phyloP scores from a whole-genome alignment of 2,329 filamentous ascomycete genomes.

The Bimuria novae-zelandiae region DNA sequence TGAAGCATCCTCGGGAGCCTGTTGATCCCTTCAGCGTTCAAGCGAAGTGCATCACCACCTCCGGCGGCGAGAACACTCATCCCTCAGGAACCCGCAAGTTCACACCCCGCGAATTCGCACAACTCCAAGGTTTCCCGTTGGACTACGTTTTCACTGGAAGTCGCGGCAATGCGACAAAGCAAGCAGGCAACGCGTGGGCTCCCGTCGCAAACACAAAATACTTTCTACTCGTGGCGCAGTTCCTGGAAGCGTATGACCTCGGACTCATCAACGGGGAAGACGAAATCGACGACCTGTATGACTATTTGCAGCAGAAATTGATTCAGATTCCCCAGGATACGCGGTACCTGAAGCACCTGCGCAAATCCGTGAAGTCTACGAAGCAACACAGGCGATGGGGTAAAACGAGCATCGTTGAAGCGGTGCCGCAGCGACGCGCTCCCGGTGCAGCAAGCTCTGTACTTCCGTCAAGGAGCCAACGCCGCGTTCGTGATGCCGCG shows the following conservation, averaged over 20 bases:
- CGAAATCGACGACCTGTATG: slow-evolving; percentile 23
- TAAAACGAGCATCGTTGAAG: neutral
- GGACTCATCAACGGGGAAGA: slow-evolving; percentile 32
- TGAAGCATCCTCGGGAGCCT: neutral
- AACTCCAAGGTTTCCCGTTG: slow-evolving; percentile 22
- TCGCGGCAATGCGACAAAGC: slow-evolving; percentile 14
- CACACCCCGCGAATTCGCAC: slow-evolving; percentile 25
- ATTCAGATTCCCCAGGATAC: slow-evolving; percentile 7
- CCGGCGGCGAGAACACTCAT: slow-evolving; percentile 23
- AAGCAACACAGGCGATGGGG: neutral
- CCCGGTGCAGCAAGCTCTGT: no score
- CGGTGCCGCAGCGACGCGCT: neutral
- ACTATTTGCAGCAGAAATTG: slow-evolving; percentile 7
- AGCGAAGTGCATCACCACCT: slow-evolving; percentile 21
- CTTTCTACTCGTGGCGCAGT: slow-evolving; percentile 9
- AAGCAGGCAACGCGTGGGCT: slow-evolving; percentile 32
- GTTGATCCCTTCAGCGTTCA: slow-evolving; percentile 16
- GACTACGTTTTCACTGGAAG: slow-evolving; percentile 19
- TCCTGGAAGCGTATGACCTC: slow-evolving; percentile 31
- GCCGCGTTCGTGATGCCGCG: neutral
- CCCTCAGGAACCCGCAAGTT: slow-evolving; percentile 18
- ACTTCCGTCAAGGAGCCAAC: neutral
- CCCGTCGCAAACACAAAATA: slow-evolving; percentile 18
- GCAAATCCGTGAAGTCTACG: neutral
- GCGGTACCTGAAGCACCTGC: neutral